Base-by-base conservation (phyloP, 2,329 filamentous ascomycete genomes). In the Raffaelea arxii region DNA sequence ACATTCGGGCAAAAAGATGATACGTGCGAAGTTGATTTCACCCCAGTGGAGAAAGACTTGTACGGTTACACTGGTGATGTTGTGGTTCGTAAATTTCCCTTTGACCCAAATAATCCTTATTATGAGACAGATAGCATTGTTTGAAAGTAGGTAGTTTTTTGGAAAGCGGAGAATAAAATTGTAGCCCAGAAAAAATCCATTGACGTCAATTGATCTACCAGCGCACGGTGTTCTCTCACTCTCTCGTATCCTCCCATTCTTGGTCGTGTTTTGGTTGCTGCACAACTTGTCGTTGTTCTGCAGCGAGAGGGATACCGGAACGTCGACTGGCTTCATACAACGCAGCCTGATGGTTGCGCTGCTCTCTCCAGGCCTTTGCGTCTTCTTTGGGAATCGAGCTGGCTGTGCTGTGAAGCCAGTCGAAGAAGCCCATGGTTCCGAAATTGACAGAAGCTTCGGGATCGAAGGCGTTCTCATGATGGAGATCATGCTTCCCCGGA, bases 1-100 rank as follows among this genome's bases (percentile, higher is more conserved):
- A 46, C 43, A 11, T 50, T 50, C 36, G 49, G 49, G 16, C 46
- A 48, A 37, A 46, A 46, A 40, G 43, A 50, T n/a, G 19, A n/a
- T 2, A 37, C 23, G 16, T 50, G 49, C 43, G 27, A 23, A n/a
- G 23, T 50, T 11, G 42, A 49, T 41, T 45, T 49, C 21, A 39
- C 39, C 38, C 47, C 49, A 2, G 35, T 32, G 14, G 49, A 47
- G 42, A 19, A 38, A 23, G 44, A 49, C 25, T 48, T 59, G 47
- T 53, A 44, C n/a, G 30, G 19, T 5, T 62, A 61, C 51, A 54
- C 50, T 19, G 59, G 59, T 9, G 59, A 62, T 48, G 51, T 58
- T 11, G 59, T 61, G 3, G 54, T 61, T 25, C 54, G 63, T 43
- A 66, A 65, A 53, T 66, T 65, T 47, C 62, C 63, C 6, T 66